Evolutionary conservation across 2,329 filamentous ascomycete species (phyloP).

Genomic region (Ilyonectria mors-panacis): DNA sequence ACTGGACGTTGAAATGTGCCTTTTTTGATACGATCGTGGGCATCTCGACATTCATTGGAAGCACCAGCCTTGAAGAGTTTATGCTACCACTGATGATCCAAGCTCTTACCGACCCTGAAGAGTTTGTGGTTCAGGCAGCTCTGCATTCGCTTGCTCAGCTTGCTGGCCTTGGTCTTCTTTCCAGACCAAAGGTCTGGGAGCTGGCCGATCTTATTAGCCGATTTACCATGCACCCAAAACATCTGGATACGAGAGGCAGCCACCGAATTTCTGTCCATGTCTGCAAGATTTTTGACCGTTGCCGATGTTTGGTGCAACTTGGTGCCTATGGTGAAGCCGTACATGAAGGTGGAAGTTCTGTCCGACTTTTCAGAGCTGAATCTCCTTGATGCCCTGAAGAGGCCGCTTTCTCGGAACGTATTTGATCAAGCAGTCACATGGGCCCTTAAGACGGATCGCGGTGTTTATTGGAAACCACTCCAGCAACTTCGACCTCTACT

Average conservation of each 20-base stretch:
- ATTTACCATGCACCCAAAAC: conserved; percentile 96
- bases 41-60: conserved; percentile 91
- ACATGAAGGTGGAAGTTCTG: conserved; percentile 81
- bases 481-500: conserved; percentile 75
- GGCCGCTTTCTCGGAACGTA: conserved; percentile 82
- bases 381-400: conserved; percentile 86
- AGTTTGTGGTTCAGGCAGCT: conserved; percentile 93
- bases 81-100: conserved; percentile 97
- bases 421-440: conserved; percentile 90
- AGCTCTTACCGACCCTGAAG: conserved; percentile 91
- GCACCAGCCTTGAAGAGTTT: conserved; percentile 91
- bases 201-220: conserved; percentile 85
- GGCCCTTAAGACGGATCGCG: conserved; percentile 85
- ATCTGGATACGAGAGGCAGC: conserved; percentile 95
- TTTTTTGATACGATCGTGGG: conserved; percentile 97
- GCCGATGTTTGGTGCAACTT: conserved; percentile 90
- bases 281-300: conserved; percentile 80
- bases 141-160: conserved; percentile 90
- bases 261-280: conserved; percentile 84
- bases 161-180: conserved; percentile 88
- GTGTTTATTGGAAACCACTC: conserved; percentile 88
- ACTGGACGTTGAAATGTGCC: conserved; percentile 96
- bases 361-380: conserved; percentile 78
- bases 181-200: conserved; percentile 88
- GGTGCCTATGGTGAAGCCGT: conserved; percentile 84